phyloP scores from a whole-genome alignment of 2,329 filamentous ascomycete species.

The Capronia americana region DNA sequence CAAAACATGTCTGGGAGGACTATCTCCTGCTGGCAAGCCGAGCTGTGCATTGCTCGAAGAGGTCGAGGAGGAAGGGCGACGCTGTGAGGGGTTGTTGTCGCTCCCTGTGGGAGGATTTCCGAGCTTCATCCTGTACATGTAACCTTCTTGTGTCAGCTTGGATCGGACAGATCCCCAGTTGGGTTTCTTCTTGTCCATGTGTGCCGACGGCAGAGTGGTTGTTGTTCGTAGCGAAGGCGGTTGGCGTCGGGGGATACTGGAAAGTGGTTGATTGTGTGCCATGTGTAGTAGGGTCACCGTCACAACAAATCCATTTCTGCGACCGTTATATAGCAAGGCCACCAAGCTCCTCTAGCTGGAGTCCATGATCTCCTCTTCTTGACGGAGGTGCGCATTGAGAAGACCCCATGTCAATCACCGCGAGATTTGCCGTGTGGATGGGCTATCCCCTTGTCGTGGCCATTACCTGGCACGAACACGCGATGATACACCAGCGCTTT shows the following conservation, averaged over 20 bases:
- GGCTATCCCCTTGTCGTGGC: background rate
- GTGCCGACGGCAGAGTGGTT: background rate
- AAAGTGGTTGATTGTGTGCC: background rate
- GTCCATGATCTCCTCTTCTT: background rate
- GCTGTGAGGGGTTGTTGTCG: conserved; percentile 4
- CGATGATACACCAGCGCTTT: background rate
- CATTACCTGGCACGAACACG: background rate
- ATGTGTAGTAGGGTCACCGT: background rate
- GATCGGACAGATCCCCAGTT: conserved; percentile 19
- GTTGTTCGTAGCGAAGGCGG: background rate
- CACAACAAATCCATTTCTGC: background rate
- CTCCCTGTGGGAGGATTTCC: conserved; percentile 9
- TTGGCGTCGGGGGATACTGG: background rate
- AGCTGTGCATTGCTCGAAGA: conserved; percentile 7
- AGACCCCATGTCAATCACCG: background rate
- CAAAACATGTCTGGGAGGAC: background rate
- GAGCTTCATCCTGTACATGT: conserved; percentile 22
- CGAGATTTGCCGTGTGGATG: background rate
- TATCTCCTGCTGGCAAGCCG: background rate
- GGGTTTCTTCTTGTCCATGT: conserved; percentile 13
- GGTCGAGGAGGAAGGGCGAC: conserved; percentile 5
- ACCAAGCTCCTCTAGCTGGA: background rate
- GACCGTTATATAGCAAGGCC: conserved; percentile 6
- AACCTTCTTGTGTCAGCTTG: conserved; percentile 18
- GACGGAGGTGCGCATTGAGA: background rate